Percentiles rank a stretch among this genome's conserved stretches.
phyloP scores from a whole-genome alignment of 371 early-diverging fungal species.

The Apophysomyces variabilis region DNA sequence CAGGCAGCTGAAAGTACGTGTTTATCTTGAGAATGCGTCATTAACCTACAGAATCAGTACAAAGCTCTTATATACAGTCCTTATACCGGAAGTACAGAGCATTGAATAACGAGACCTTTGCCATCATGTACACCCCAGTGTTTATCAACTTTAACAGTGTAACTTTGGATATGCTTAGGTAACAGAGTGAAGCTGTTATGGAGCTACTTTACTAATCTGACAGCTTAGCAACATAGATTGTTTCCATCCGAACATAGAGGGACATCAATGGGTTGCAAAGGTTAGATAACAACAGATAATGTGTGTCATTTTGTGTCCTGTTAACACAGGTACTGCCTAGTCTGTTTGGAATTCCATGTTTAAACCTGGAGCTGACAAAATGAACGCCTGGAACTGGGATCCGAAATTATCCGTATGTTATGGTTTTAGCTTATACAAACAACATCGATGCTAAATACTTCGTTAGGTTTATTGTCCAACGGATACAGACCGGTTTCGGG shows the following conservation, averaged over 20 bases:
- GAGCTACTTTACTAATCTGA: not conserved
- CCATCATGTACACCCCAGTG: constrained; percentile 28
- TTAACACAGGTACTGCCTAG: not conserved
- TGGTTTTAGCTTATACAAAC: too few species aligned
- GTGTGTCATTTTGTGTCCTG: not conserved
- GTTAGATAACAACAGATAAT: not conserved
- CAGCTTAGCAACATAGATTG: not conserved
- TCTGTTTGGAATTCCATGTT: constrained; percentile 16
- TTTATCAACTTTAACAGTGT: constrained; percentile 31
- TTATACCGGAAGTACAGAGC: constrained; percentile 32
- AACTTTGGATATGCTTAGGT: constrained; percentile 31
- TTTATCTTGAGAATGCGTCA: too few species aligned
- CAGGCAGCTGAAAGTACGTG: too few species aligned
- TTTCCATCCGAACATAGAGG: constrained; percentile 1
- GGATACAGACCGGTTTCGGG: constrained; percentile 9
- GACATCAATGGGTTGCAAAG: not conserved
- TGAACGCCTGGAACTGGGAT: not conserved
- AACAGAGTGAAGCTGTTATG: not conserved
- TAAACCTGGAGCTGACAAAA: not conserved
- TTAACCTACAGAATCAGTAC: not conserved
- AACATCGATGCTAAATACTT: not conserved
- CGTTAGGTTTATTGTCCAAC: constrained; percentile 14
- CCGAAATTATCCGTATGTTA: too few species aligned
- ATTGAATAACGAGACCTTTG: constrained; percentile 24
- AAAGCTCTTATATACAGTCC: not conserved